phyloP scores from a whole-genome alignment of 2,329 filamentous ascomycete genomes.

The Hymenoscyphus fructigenus region DNA sequence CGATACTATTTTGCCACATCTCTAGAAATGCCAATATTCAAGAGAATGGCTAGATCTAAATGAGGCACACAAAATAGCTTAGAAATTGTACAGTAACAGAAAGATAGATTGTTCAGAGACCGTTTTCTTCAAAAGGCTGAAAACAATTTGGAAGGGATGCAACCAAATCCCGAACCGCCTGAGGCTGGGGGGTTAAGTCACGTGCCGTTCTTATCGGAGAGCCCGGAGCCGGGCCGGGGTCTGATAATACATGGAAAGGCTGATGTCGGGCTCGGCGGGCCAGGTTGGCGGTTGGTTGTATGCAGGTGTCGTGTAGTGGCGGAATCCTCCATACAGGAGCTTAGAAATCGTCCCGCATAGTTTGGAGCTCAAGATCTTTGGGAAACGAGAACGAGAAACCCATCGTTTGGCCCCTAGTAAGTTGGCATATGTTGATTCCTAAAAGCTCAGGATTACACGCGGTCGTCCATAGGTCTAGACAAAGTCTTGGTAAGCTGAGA shows the following conservation, averaged over 20 bases:
- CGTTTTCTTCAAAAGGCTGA: no score
- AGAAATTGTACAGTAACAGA: no score
- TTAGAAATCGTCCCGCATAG: not conserved
- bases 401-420: not conserved
- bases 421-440: not conserved
- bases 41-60: no score
- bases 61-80: no score
- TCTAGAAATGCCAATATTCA: no score
- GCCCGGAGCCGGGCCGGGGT: not conserved
- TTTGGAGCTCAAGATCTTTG: not conserved
- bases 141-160: not conserved
- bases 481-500: not conserved
- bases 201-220: not conserved
- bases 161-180: not conserved
- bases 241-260: not conserved
- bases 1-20: no score
- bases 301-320: constrained; percentile 2
- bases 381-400: not conserved
- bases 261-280: not conserved
- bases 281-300: not conserved
- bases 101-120: no score
- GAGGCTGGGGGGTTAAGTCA: not conserved
- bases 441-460: not conserved
- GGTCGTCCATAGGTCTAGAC: not conserved
- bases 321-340: not conserved